These are phyloP conservation scores for Phaeosphaeria sp. DNA, from an alignment of 2,329 filamentous ascomycete species.

Conservation along the genomic window DNA sequence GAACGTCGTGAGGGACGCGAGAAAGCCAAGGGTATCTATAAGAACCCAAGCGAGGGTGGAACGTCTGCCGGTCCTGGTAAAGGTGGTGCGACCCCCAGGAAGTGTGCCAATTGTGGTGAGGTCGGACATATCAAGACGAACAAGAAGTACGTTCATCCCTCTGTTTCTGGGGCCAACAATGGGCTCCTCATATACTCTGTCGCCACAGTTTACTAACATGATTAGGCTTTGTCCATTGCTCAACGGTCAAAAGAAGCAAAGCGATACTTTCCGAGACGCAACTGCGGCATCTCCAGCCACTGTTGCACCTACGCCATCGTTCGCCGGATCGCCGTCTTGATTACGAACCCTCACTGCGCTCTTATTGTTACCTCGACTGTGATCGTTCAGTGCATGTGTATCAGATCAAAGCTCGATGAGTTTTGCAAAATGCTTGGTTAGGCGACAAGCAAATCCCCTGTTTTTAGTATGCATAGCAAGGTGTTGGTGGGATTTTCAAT, in stretches of 20 bases:
- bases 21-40: conserved; percentile 74
- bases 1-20: conserved; percentile 89
- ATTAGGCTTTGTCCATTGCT: conserved; percentile 47
- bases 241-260: conserved; percentile 47
- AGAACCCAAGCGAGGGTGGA: conserved; percentile 51
- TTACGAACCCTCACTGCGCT: neutral
- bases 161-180: neutral
- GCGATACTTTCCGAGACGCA: conserved; percentile 46
- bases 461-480: conserved; percentile 13
- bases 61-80: conserved; percentile 54
- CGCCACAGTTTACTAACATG: conserved; percentile 23
- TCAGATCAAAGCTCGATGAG: neutral
- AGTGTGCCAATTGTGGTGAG: conserved; percentile 97
- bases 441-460: neutral
- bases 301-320: conserved; percentile 18
- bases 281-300: conserved; percentile 34
- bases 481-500: conserved; percentile 5
- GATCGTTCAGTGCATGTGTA: neutral
- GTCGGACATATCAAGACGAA: conserved; percentile 99
- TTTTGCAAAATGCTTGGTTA: neutral
- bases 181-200: neutral
- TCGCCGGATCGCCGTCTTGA: conserved; percentile 16
- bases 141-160: conserved; percentile 73
- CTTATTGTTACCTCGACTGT: neutral
- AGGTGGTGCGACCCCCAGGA: conserved; percentile 68